Evolutionary conservation across 768 basidiomycete genomes (phyloP), one percentile per base, ranked within the genome.

Genomic region (Lactarius indigo): DNA sequence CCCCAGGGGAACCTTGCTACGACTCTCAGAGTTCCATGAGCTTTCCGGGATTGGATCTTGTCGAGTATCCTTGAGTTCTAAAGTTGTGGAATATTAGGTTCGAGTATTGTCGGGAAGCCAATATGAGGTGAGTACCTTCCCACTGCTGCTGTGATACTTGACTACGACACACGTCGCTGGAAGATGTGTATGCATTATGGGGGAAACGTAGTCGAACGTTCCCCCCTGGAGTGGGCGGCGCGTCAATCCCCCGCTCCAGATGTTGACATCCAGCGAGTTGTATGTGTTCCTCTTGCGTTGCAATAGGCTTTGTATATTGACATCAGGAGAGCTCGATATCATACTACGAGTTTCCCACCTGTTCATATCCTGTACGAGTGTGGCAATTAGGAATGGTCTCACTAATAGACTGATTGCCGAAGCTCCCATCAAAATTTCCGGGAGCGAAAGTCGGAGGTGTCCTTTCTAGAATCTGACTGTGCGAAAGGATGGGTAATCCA

Each of bases 261-360:
- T 3, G 6, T 10, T 35, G 33, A 10, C 33, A 12, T 35, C 35
- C 3, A 12, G 35, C 2, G 35, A 3, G 35, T 35, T 8, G 35
- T 35, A 35, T 35, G 10, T 35, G 33, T 7, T 10, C 33, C 33
- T 35, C 35, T 35, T 35, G 35, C 12, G 12, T 35, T 35, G 9
- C 35, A 35, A 35, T 12, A 12, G 1, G 1, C 35, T 35, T 35
- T 35, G 12, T 35, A 3, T 1, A 12, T 35, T 35, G 35, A 76
- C 65, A 61, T 95, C 87, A 54, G 30, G 42, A 58, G 30, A 66
- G 35, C 12, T 35, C 1, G 35, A 35, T 12, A 35, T 10, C 35
- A 12, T 35, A 35, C 35, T 12, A 35, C 12, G 12, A 35, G 35
- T 1, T 35, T 33, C 35, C 12, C 2, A 35, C 61, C 60, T 44